Base-by-base conservation (phyloP, 495 filamentous ascomycete genomes). In the Neurospora sp. region DNA sequence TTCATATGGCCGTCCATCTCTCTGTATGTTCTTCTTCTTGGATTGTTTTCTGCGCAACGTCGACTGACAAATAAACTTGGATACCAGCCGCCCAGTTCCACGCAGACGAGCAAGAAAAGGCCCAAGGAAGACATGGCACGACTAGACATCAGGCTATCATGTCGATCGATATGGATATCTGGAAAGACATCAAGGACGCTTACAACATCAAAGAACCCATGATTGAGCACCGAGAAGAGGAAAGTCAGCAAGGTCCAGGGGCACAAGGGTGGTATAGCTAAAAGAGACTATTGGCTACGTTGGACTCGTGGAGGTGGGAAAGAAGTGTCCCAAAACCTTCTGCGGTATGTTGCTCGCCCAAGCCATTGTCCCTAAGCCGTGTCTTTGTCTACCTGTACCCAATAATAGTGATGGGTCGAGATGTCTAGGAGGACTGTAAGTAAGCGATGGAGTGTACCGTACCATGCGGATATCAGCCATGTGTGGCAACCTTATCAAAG, bases 91-190 rank as follows among this genome's bases (percentile, higher is more conserved):
- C 78, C 31, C 73, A 79, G 16, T 68, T 73, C 18, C 76, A 76
- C 16, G 76, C 71, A n/a, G 78, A 79, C 35, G 74, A 69, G 37
- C 42, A 74, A 16, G 74, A 73, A n/a, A 71, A 39, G 40, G 59
- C 76, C 22, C 73, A 48, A 14, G 48, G 74, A 11, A 82, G 76
- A 39, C 75, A 85, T 68, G 85, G 80, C 37, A 72, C 88, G 7
- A 85, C 89, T 71, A 91, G 92, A 76, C 91, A 93, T 73, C 94
- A 98, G 80, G 91, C 93, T 27, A 89, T 98, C 39, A 90, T 96
- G 80, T 89, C 90, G 42, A 85, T 99, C 46, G 93, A 97, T 76
- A 94, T 91, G 84, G 87, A 87, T 1, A 92, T 87, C 0, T 99
- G 96, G 96, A 79, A 88, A 71, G 87, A 93, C 6, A 81, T 96